Evolutionary conservation across 202 grass and related monocot species (phyloP), one percentile per base, ranked within the genome.

Genomic region (Elaeis oleifera): DNA sequence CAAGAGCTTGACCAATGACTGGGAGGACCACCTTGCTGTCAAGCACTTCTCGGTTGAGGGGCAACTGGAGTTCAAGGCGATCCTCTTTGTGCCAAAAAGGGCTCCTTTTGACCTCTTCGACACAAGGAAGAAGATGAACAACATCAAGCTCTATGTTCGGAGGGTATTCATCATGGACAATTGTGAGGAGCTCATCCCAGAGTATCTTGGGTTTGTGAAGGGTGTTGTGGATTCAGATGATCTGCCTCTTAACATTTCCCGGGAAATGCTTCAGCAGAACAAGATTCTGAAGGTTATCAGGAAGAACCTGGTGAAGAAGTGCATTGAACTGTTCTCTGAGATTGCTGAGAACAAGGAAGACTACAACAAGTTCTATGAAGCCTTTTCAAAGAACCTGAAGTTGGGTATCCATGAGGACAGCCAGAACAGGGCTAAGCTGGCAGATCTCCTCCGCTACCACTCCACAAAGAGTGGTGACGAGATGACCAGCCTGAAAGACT

Each of bases 401-500:
- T 17, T 60, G 14, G 58, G 58, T 18, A 60, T 60, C n/a, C 27
- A 60, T 8, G 58, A 60, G 58, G 58, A 60, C 17, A 19, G 23
- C 25, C 58, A 72, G 60, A 78, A 78, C 68, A 68, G 68, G 54
- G 29, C 59, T 9, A 78, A 78, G 53, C 16, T 78, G 20, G 76
- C 76, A 6, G 76, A 78, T 61, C 60, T 78, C 9, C 50, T 78
- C 29, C 18, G 76, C 0, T 78, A 72, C 23, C 22, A 78, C 59
- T 78, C 76, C 1, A 78, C 76, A 0, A 78, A 78, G 18, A 71
- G 67, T 3, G 76, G 76, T 16, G 76, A 79, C 17, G 76, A 79
- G 69, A n/a, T 78, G 63, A 83, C 80, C 6, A 78, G 80, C 50
- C 52, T 83, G 23, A 83, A 83, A 15, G 80, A 83, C 31, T 83